Conservation (phyloP, 2,329 filamentous ascomycete genomes). For the Blastomyces parvus region DNA sequence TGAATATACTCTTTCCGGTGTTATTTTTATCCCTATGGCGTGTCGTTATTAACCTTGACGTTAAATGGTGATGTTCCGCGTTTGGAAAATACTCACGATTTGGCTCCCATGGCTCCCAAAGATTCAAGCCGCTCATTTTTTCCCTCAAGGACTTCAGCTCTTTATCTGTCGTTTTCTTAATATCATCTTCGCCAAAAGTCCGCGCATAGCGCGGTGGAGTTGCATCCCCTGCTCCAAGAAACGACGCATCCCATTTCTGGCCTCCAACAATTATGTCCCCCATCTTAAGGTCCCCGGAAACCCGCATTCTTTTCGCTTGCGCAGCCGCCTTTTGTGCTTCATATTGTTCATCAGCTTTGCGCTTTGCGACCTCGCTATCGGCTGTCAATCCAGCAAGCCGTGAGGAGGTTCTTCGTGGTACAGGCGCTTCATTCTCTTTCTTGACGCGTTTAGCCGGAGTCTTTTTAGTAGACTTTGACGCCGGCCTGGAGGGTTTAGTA, state of each 20-base stretch:
- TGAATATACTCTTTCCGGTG: constrained; percentile 75
- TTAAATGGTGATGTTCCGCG: neutral
- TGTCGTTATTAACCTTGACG: neutral
- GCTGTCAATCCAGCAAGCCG: constrained; percentile 54
- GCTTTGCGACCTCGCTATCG: constrained; percentile 57
- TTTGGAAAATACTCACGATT: constrained; percentile 48
- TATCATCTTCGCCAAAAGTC: constrained; percentile 78
- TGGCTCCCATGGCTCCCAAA: constrained; percentile 78
- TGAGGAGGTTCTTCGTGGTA: constrained; percentile 52
- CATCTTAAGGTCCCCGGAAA: constrained; percentile 61
- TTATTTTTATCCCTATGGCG: constrained; percentile 71
- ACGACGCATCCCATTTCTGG: constrained; percentile 62
- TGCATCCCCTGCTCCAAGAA: constrained; percentile 53
- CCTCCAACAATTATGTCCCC: constrained; percentile 72
- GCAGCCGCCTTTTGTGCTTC: constrained; percentile 49
- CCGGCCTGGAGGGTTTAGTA: constrained; percentile 35
- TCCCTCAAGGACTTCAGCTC: constrained; percentile 63
- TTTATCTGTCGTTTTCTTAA: constrained; percentile 68
- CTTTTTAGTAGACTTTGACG: constrained; percentile 40
- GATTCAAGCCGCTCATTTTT: constrained; percentile 63
- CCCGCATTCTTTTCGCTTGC: constrained; percentile 52
- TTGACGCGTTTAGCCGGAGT: constrained; percentile 52
- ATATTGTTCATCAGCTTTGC: constrained; percentile 58
- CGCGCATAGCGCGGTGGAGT: constrained; percentile 69
- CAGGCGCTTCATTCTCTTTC: constrained; percentile 47